Evolutionary conservation across 2,329 filamentous ascomycete genomes (phyloP), one percentile per base, ranked within the genome.

Genomic region (Ceratocystis ficicola): DNA sequence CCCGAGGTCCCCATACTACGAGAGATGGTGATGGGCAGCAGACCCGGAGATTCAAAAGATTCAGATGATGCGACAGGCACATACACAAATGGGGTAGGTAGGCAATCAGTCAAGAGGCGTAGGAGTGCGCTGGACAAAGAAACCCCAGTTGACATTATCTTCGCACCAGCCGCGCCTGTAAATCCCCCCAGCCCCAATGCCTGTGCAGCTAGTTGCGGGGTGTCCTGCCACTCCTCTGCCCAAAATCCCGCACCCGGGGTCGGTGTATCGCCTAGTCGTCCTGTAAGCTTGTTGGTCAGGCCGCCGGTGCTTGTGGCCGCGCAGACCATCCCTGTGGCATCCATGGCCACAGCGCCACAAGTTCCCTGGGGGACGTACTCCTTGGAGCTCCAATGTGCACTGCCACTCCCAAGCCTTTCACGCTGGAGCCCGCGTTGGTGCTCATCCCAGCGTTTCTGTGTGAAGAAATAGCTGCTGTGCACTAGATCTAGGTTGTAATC

Each of bases 201-300:
- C 1, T 70, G 44, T 2, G 66, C 69, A 65, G 4, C 70, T 5
- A 74, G 71, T 46, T 76, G 74, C 1, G 74, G 74, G 1, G 78
- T 75, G 66, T 86, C 82, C 6, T 75, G 74, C 90, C 90, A 95
- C 70, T 91, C 83, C 73, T 95, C 91, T 0, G 91, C 90, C 90
- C 90, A 96, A 74, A 91, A 96, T 0, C 91, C 91, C 0, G 90
- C 88, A 0, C 91, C 91, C 0, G 91, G 77, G 0, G 87, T 87
- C 0, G 91, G 90, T 10, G 91, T 96, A 73, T 96, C 91, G 0
- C 91, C 91, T 69, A 95, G 86, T 22, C 91, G 80, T 0, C 90
- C 91, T 0, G 89, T 88, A 65, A 93, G 76, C 77, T 96, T 96
- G 73, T 96, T 96, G 25, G 91, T 96, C 74, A 95, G 73, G 0